phyloP scores from a whole-genome alignment of 2,329 filamentous ascomycete genomes.

The Aspergillus glaucus region DNA sequence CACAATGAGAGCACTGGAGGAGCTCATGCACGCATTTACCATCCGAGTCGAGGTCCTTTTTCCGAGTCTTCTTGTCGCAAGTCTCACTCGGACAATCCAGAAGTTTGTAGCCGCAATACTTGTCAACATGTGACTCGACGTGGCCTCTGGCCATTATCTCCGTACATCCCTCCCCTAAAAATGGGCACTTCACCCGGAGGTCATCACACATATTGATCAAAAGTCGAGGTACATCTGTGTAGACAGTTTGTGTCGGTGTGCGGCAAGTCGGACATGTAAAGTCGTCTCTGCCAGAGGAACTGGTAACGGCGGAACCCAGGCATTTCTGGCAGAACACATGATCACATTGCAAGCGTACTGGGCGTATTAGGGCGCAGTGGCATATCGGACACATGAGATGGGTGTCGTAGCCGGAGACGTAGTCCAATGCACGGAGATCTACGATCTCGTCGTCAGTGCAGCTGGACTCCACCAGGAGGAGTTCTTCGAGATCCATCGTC shows the following conservation, averaged over 20 bases:
- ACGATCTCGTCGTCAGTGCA: conserved; percentile 30
- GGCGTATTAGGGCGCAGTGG: conserved; percentile 55
- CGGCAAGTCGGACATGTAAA: conserved; percentile 55
- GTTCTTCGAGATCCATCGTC: conserved; percentile 27
- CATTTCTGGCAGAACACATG: conserved; percentile 59
- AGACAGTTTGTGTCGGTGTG: conserved; percentile 33
- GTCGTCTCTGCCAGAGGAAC: conserved; percentile 22
- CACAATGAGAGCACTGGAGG: conserved; percentile 49
- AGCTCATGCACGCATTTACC: conserved; percentile 48
- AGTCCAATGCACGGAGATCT: conserved; percentile 54
- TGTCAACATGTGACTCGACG: conserved; percentile 54
- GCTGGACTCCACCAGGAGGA: conserved; percentile 24
- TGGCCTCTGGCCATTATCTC: conserved; percentile 50
- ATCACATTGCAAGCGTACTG: conserved; percentile 54
- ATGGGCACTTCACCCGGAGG: conserved; percentile 54
- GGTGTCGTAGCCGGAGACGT: conserved; percentile 50
- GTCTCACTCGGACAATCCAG: conserved; percentile 47
- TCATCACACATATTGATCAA: conserved; percentile 58
- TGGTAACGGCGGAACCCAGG: conserved; percentile 45
- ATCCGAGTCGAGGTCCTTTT: conserved; percentile 49
- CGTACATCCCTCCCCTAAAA: conserved; percentile 48
- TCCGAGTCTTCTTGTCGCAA: conserved; percentile 48
- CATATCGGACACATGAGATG: conserved; percentile 61
- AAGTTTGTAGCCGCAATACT: conserved; percentile 52
- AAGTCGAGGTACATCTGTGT: conserved; percentile 47